Base-by-base conservation (phyloP, 768 basidiomycete genomes). In the Cystofilobasidium capitatum region DNA sequence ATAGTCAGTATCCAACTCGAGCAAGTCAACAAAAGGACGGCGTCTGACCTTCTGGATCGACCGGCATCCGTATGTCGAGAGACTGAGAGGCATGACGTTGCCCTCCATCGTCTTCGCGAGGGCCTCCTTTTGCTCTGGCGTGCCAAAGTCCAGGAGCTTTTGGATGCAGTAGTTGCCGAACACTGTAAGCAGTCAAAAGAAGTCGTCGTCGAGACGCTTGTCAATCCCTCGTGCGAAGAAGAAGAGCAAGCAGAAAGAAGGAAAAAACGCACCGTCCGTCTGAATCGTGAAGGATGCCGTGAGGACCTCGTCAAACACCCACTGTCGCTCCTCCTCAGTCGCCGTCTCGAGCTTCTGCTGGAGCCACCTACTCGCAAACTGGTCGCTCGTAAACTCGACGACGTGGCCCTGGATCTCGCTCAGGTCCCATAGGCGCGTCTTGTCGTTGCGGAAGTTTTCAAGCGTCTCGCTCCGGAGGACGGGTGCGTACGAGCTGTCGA, bases 141-240 rank as follows among this genome's bases (percentile, higher is more conserved):
- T 86, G 26, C 93, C 91, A 72, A 87, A 82, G 76, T 97, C 94
- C 72, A 96, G 88, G 72, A 96, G 75, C 77, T 93, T 94, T 77
- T 98, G 94, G 69, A 94, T 84, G 62, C 90, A 88, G 79, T 96
- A 98, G 79, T 98, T 98, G 65, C 93, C 94, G 75, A 94, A 98
- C 1, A 69, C 64, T 60, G 29, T 4, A 35, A 62, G 36, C 17
- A 16, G 37, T 9, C 16, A 7, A 24, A 20, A 35, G n/a, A 8
- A 14, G n/a, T 51, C 13, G n/a, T 51, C 13, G n/a, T 3, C 20
- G 37, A 40, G 29, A 13, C 10, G 36, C 33, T 22, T 39, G 39
- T 5, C 10, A 40, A 37, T n/a, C 8, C 13, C 24, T 16, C 13
- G 57, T 16, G n/a, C 31, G 16, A 35, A 22, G 40, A 40, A 57